Evolutionary conservation across 371 early-diverging fungal genomes (phyloP).

Genomic region (Coemansia sp.): DNA sequence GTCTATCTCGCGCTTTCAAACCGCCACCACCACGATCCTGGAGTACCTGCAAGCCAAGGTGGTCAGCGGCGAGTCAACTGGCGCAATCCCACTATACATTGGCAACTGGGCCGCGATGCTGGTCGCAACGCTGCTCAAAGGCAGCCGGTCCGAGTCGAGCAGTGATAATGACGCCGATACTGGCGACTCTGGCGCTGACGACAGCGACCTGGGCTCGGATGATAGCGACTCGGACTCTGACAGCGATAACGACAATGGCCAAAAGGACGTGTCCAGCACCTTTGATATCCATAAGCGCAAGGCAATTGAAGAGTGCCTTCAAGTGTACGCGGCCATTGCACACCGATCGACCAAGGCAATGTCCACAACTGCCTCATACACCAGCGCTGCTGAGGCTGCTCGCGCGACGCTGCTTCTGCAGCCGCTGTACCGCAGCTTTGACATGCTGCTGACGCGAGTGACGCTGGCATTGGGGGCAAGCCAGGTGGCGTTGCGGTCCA

Average conservation of each 20-base stretch:
- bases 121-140: constrained; percentile 32
- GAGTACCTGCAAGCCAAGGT: constrained; percentile 45
- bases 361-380: constrained; percentile 11
- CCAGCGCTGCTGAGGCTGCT: constrained; percentile 40
- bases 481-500: constrained; percentile 68
- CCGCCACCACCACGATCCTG: constrained; percentile 23
- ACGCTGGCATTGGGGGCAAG: constrained; percentile 64
- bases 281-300: constrained; percentile 24
- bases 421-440: constrained; percentile 67
- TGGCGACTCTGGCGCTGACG: neutral
- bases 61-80: constrained; percentile 28
- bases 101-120: constrained; percentile 41
- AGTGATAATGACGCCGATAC: neutral
- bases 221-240: neutral
- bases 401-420: constrained; percentile 59
- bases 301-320: constrained; percentile 38
- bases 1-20: constrained; percentile 23
- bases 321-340: constrained; percentile 28
- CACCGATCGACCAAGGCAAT: constrained; percentile 41
- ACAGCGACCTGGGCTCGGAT: neutral
- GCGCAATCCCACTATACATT: constrained; percentile 38
- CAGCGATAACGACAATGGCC: neutral
- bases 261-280: neutral
- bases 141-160: neutral
- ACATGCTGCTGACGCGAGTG: constrained; percentile 66